These are phyloP conservation scores for Fusarium compactum DNA, from an alignment of 2,329 filamentous ascomycete genomes.

Conservation along the genomic window DNA sequence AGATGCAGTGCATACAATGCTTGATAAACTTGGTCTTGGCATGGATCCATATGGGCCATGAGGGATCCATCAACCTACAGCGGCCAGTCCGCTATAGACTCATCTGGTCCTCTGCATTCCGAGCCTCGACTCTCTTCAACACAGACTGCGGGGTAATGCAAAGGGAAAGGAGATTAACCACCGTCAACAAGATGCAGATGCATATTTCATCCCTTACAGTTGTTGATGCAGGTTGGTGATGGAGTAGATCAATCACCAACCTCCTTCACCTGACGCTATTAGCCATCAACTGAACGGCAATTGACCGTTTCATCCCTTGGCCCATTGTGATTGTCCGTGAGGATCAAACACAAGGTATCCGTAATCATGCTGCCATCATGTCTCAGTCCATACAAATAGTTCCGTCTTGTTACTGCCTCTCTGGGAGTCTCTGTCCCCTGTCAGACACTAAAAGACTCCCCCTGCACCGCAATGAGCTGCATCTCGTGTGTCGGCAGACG, in stretches of 20 bases:
- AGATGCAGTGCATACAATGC: constrained; percentile 6
- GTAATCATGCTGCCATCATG: constrained; percentile 19
- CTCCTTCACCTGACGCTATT: constrained; percentile 38
- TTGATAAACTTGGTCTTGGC: constrained; percentile 20
- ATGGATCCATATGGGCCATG: neutral
- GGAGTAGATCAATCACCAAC: constrained; percentile 21
- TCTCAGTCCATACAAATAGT: constrained; percentile 34
- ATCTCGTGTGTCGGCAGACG: constrained; percentile 33
- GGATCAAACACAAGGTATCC: constrained; percentile 18
- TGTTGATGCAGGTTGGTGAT: constrained; percentile 16
- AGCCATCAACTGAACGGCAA: constrained; percentile 21
- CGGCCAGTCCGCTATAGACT: constrained; percentile 22
- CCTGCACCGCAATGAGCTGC: constrained; percentile 32
- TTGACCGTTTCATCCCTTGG: constrained; percentile 33
- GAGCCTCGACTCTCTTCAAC: constrained; percentile 13
- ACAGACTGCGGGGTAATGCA: constrained; percentile 1
- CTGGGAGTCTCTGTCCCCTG: neutral
- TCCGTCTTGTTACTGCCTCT: neutral
- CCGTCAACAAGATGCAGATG: neutral
- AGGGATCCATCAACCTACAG: constrained; percentile 3
- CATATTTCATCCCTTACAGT: constrained; percentile 22
- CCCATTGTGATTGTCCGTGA: constrained; percentile 6
- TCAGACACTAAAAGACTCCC: constrained; percentile 20
- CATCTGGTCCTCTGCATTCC: constrained; percentile 26
- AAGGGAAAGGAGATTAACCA: neutral